Evolutionary conservation across 306 rosid species (phyloP).

Genomic region (Trifolium dubium): DNA sequence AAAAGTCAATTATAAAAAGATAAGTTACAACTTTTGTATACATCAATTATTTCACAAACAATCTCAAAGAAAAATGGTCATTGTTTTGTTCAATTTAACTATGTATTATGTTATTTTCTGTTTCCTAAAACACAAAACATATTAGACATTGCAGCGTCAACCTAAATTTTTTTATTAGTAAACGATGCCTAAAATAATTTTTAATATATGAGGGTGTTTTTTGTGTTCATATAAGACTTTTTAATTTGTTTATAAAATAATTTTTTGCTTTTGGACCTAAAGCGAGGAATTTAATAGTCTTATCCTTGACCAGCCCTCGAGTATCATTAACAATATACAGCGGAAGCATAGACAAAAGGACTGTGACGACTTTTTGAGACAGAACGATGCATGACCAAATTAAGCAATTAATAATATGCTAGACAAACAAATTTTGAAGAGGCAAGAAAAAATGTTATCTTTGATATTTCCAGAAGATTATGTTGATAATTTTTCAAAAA

Average conservation of each 20-base stretch:
- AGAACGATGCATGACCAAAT: constrained; percentile 30
- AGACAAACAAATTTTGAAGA: background rate
- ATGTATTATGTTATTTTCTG: background rate
- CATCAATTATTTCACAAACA: background rate
- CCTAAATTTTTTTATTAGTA: too few species aligned
- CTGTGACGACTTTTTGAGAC: constrained; percentile 22
- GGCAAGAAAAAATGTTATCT: background rate
- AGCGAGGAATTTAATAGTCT: too few species aligned
- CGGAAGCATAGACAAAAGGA: constrained; percentile 18
- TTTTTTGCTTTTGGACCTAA: too few species aligned
- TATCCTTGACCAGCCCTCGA: too few species aligned
- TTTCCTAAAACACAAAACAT: too few species aligned
- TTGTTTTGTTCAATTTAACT: background rate
- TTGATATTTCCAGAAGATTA: constrained; percentile 29
- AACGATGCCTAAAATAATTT: too few species aligned
- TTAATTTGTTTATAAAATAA: too few species aligned
- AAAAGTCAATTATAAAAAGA: constrained; percentile 69
- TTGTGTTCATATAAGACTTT: too few species aligned
- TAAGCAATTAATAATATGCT: constrained; percentile 18
- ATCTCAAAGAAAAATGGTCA: too few species aligned
- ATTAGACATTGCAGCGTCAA: too few species aligned
- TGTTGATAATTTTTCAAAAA: constrained; percentile 3
- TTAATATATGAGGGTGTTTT: too few species aligned
- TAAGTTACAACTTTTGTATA: constrained; percentile 47
- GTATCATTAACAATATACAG: background rate